Evolutionary conservation across 2,329 filamentous ascomycete species (phyloP).

Genomic region (Alternaria arborescens): DNA sequence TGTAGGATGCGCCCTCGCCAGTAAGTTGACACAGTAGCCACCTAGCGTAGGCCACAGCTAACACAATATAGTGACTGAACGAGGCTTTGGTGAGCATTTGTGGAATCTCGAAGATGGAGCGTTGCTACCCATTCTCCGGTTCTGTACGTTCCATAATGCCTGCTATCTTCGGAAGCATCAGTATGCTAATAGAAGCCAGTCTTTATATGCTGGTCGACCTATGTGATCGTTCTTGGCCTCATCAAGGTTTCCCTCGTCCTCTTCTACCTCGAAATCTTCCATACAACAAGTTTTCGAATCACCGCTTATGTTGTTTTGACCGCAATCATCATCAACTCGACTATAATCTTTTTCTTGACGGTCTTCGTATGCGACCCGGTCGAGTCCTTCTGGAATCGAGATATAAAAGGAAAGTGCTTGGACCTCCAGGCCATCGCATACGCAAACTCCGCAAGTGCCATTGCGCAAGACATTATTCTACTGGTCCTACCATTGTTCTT

Average conservation of each 20-base stretch:
- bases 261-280: conserved; percentile 44
- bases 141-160: conserved; percentile 12
- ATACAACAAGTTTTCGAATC: conserved; percentile 24
- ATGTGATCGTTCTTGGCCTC: conserved; percentile 31
- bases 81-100: conserved; percentile 37
- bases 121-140: conserved; percentile 19
- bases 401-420: conserved; percentile 35
- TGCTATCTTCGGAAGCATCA: not conserved
- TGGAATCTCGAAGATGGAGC: conserved; percentile 24
- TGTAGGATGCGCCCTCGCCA: conserved; percentile 27
- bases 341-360: conserved; percentile 28
- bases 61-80: conserved; percentile 25
- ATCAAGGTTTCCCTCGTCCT: conserved; percentile 38
- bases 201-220: conserved; percentile 30
- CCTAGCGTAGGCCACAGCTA: not conserved
- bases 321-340: conserved; percentile 26
- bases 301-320: conserved; percentile 26
- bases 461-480: conserved; percentile 38
- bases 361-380: conserved; percentile 38
- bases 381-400: conserved; percentile 38
- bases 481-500: conserved; percentile 34
- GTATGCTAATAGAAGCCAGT: conserved; percentile 14
- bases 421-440: conserved; percentile 31
- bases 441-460: conserved; percentile 34
- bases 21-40: conserved; percentile 17